phyloP scores from a whole-genome alignment of 2,329 filamentous ascomycete species.

The Cercospora beticola region DNA sequence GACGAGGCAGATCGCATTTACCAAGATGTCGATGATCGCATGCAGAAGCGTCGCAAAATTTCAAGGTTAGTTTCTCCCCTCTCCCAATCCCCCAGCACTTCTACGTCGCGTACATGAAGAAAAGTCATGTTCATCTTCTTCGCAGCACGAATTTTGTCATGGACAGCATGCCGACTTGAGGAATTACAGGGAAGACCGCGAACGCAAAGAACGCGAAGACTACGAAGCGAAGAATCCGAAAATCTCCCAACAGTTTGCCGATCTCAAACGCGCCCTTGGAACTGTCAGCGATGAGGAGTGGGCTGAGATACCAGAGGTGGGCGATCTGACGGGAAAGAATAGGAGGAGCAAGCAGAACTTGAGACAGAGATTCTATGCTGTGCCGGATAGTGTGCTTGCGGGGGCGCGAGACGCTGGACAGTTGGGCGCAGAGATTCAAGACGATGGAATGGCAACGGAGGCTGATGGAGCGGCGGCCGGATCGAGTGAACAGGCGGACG shows the following conservation, averaged over 20 bases:
- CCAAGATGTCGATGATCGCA: constrained; percentile 92
- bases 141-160: constrained; percentile 53
- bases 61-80: constrained; percentile 69
- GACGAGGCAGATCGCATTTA: constrained; percentile 97
- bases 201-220: constrained; percentile 85
- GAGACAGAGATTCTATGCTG: constrained; percentile 84
- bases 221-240: constrained; percentile 98
- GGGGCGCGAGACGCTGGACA: constrained; percentile 78
- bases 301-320: constrained; percentile 92
- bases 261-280: constrained; percentile 85
- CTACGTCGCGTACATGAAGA: constrained; percentile 18
- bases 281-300: constrained; percentile 93
- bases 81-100: constrained; percentile 23
- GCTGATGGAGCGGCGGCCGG: constrained; percentile 40
- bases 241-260: constrained; percentile 96
- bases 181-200: constrained; percentile 83
- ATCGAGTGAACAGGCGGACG: constrained; percentile 59
- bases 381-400: constrained; percentile 92
- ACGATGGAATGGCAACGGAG: constrained; percentile 60
- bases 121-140: constrained; percentile 36
- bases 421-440: constrained; percentile 82
- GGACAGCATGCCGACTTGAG: constrained; percentile 76
- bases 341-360: constrained; percentile 79
- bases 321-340: constrained; percentile 94
- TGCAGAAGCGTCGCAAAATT: constrained; percentile 82